A percentile compares a stretch with the other conserved stretches of the same genome.
Conservation (phyloP, 2,329 filamentous ascomycete species). For the Lasiodiplodia sp. region DNA sequence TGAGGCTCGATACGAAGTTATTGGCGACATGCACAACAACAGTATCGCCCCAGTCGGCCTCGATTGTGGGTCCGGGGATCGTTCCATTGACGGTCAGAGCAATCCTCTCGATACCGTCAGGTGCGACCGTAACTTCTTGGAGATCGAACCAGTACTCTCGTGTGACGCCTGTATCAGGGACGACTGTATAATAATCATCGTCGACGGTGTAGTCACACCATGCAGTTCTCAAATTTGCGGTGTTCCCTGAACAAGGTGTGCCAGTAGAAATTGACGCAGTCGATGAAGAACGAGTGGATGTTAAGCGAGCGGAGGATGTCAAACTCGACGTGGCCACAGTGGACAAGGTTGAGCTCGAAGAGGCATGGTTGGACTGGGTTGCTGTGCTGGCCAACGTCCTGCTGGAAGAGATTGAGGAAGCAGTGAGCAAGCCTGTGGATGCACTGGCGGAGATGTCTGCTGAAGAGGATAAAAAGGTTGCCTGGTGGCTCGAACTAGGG, state of each 20-base stretch:
- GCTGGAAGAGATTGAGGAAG: background rate
- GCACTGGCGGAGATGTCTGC: background rate
- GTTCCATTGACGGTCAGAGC: constrained; percentile 21
- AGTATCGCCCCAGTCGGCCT: constrained; percentile 53
- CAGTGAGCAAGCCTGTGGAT: background rate
- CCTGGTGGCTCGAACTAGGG: background rate
- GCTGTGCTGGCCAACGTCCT: background rate
- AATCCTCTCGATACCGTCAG: constrained; percentile 62
- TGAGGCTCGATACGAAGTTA: constrained; percentile 50
- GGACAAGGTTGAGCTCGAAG: background rate
- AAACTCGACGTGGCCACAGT: background rate
- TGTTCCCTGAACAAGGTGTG: constrained; percentile 22
- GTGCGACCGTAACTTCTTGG: constrained; percentile 58
- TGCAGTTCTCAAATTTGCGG: constrained; percentile 14
- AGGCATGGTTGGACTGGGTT: background rate
- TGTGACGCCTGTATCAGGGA: constrained; percentile 62
- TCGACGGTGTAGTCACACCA: constrained; percentile 60
- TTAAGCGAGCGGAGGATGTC: background rate
- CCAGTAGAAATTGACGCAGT: background rate
- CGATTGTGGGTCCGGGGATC: constrained; percentile 26
- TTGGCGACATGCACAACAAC: constrained; percentile 60
- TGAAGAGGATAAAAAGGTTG: background rate
- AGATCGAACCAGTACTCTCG: constrained; percentile 63
- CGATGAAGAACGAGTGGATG: constrained; percentile 4
- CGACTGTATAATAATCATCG: constrained; percentile 60